Base-by-base conservation (phyloP, 257 asterid species). In the Nicotiana undulata region DNA sequence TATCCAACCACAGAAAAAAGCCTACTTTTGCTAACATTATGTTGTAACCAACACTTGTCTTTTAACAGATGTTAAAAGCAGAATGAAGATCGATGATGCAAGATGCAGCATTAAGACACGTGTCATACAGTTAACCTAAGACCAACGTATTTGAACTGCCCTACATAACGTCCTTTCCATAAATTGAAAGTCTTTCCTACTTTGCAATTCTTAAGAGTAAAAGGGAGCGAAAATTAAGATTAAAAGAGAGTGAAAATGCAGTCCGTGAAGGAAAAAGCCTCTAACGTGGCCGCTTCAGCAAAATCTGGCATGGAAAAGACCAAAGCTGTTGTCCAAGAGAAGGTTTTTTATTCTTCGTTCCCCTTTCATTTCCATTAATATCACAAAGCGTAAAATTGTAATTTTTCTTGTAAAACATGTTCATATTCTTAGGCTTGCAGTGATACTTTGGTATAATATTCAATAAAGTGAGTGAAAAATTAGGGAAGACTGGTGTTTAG, bases 291-390 rank as follows among this genome's bases (percentile, higher is more conserved):
- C 63, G 98, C 98, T 24, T 88, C 94, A 4, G 98, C 98, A 3
- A 85, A 85, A 55, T 81, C 97, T 10, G 98, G 98, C 83, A 77
- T 88, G 88, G 97, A 89, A 4, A 93, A 93, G 63, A 84, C 97
- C 53, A 93, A 83, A 77, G 97, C 97, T 66, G 80, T 80, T 78
- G 85, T 83, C 5, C 92, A 86, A 83, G 97, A 90, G 79, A 90
- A 92, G 97, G 95, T 92, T 1, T 16, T 58, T 15, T 4, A n/a
- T 13, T 59, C 9, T 59, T 59, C 3, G 9, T 59, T 59, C 22
- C 13, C n/a, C 17, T 53, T 4, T 4, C 6, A 4, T 15, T 52
- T 12, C 31, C 4, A 2, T 0, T 18, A 53, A 53, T 6, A 2
- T 16, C 8, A 18, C 24, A 55, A 18, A 40, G 46, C 46, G 2